Evolutionary conservation across 2,329 filamentous ascomycete species (phyloP), one percentile per base, ranked within the genome.

Genomic region (Monosporascus sp.): DNA sequence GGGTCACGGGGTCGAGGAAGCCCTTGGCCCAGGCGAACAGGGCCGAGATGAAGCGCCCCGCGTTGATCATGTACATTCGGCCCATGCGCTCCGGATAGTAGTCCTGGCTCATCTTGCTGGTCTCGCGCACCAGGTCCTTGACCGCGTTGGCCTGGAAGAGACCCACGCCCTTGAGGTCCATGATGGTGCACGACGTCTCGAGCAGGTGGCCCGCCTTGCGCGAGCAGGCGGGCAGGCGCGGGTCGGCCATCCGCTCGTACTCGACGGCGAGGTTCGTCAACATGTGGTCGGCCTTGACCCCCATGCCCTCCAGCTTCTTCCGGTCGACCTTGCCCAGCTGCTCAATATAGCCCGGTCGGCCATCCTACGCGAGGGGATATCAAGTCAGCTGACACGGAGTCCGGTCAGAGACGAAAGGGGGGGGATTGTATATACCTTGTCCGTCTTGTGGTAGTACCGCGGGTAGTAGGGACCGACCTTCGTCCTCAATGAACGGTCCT

Each of bases 371-470:
- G 31, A 44, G 47, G 15, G 37, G 14, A 44, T 20, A 31, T 48
- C 36, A 18, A 15, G 18, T 49, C 47, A 41, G 41, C 48, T 46
- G 58, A 67, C 31, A 20, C 69, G 82, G 80, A 72, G 75, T 36
- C 36, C 55, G 24, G 25, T 14, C 25, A 25, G 46, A 31, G 45
- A 24, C 11, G 45, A 15, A 27, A 9, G 24, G 49, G 18, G n/a
- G 35, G n/a, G n/a, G n/a, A n/a, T n/a, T 38, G 24, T 50, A 48
- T 53, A 36, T 71, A 87, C 85, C 76, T 90, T 91, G 75, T 94
- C 90, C 14, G 86, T 93, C 79, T 97, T 97, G 83, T 99, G 94
- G 78, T 99, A 99, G 79, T 94, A 99, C 76, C 99, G 94, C 48
- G 90, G 90, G 76, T 99, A 99, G 80, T 89, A 96, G 74, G 93